These are phyloP conservation scores for Zygosaccharomyces sapae DNA, from an alignment of 1,139 yeast genomes.

Conservation along the genomic window DNA sequence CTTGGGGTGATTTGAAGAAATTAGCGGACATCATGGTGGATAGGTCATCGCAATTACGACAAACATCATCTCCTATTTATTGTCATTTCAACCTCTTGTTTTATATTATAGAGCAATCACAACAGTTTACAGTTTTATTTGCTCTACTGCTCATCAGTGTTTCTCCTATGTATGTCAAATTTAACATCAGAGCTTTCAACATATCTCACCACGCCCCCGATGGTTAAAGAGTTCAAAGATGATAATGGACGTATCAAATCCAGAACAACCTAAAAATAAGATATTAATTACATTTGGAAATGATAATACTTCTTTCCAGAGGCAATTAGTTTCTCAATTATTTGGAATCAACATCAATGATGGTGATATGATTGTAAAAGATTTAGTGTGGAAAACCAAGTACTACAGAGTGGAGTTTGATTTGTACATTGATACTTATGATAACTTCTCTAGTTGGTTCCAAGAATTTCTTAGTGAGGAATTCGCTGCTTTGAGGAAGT, in stretches of 20 bases:
- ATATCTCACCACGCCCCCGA: not conserved
- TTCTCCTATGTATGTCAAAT: conserved; percentile 1
- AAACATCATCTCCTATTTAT: not conserved
- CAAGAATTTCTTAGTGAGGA: conserved; percentile 25
- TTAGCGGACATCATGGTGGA: not conserved
- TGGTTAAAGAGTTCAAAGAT: not conserved
- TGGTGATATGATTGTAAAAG: conserved; percentile 19
- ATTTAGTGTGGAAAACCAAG: conserved; percentile 31
- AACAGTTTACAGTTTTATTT: not conserved
- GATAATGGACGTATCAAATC: not conserved
- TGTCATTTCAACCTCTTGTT: not conserved
- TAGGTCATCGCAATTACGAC: not conserved
- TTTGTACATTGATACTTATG: conserved; percentile 34
- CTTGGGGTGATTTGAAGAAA: not conserved
- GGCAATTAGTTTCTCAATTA: conserved; percentile 4
- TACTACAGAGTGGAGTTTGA: conserved; percentile 32
- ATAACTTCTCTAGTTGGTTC: conserved; percentile 28
- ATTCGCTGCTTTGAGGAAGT: conserved; percentile 30
- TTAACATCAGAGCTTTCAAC: not conserved
- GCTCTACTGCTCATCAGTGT: not conserved
- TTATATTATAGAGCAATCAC: not conserved
- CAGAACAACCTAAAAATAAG: conserved; percentile 12
- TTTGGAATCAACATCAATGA: conserved; percentile 8
- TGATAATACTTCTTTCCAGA: not conserved
- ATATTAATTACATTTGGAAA: conserved; percentile 13